Evolutionary conservation across 2,329 filamentous ascomycete species (phyloP).

Genomic region (Fusarium sp.): DNA sequence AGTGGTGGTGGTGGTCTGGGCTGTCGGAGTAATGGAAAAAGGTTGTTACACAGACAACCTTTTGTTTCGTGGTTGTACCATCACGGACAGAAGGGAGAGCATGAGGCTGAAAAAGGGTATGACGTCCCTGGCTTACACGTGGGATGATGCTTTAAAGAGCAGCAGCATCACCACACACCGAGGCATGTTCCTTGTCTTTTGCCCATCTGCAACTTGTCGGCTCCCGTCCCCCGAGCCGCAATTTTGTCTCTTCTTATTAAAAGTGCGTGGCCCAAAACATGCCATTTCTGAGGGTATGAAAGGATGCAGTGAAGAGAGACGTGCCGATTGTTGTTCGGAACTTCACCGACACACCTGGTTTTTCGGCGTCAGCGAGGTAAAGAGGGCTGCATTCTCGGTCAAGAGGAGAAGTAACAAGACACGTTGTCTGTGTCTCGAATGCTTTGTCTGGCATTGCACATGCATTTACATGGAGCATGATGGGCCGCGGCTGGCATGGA

Average conservation of each 20-base stretch:
- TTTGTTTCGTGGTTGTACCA: not conserved
- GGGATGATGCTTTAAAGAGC: not conserved
- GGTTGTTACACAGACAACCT: not conserved
- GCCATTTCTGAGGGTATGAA: not conserved
- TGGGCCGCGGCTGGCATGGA: not conserved
- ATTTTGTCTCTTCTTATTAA: not conserved
- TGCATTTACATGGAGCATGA: not conserved
- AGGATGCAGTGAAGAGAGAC: not conserved
- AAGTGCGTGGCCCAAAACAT: too few relatives aligned
- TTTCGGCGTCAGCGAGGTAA: not conserved
- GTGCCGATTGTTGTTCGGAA: slow-evolving; percentile 20
- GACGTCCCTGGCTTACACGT: not conserved
- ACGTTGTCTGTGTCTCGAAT: not conserved
- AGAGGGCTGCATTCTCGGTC: slow-evolving; percentile 9
- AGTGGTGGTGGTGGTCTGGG: not conserved
- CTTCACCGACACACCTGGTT: slow-evolving; percentile 12
- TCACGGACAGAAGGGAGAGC: slow-evolving; percentile 17
- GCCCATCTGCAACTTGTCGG: slow-evolving; percentile 1
- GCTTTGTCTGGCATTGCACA: not conserved
- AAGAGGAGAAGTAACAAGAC: slow-evolving; percentile 1
- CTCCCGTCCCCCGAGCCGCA: slow-evolving; percentile 8
- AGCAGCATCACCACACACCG: not conserved
- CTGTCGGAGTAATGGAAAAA: slow-evolving; percentile 19
- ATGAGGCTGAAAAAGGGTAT: not conserved
- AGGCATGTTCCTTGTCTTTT: slow-evolving; percentile 11